Conservation (phyloP, 768 basidiomycete species). For the Kondoa subrosea region DNA sequence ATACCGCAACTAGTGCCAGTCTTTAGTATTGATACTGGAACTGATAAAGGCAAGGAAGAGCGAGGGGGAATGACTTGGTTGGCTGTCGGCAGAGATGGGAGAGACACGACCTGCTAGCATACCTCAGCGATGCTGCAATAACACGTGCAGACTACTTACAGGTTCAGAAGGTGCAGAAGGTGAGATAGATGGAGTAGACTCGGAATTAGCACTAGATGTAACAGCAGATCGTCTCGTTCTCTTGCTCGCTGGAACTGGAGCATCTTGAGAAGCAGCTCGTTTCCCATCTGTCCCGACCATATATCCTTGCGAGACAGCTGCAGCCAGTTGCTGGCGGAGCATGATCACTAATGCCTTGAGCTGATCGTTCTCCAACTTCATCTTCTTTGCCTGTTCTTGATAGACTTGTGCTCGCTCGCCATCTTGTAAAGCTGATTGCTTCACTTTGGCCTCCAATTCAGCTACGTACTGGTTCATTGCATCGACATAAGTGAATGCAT, state of each 20-base stretch:
- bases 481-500: neutral
- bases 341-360: slow-evolving; percentile 2
- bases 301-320: neutral
- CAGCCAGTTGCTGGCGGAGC: neutral
- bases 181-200: too few relatives aligned
- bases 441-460: slow-evolving; percentile 23
- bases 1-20: neutral
- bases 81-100: neutral
- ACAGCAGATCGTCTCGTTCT: too few relatives aligned
- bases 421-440: slow-evolving; percentile 11
- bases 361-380: slow-evolving; percentile 15
- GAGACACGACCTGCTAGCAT: neutral
- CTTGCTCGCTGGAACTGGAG: neutral
- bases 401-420: slow-evolving; percentile 18
- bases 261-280: neutral
- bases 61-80: neutral
- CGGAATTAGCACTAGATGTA: too few relatives aligned
- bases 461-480: slow-evolving; percentile 23
- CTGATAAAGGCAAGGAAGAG: too few relatives aligned
- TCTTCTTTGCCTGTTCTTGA: slow-evolving; percentile 5
- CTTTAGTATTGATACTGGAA: neutral
- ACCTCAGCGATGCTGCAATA: neutral
- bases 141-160: neutral
- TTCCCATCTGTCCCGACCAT: neutral
- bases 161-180: neutral